Evolutionary conservation across 176 grass and related monocot genomes (phyloP).

Genomic region (Rhynchospora tenuis): DNA sequence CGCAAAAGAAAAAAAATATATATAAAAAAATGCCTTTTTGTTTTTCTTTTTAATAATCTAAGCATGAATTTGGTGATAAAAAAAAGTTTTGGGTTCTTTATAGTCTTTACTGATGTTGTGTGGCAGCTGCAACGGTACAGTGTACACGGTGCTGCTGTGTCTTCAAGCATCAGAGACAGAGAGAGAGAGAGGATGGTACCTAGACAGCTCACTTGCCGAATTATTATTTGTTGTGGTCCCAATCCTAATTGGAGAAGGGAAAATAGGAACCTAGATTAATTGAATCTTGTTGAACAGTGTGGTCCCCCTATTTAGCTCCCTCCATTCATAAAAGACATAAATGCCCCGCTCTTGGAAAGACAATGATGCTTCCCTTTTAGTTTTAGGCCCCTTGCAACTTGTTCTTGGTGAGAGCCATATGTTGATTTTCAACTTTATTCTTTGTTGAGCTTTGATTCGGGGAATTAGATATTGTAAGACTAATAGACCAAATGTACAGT

Average conservation of each 20-base stretch:
- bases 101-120: conserved; percentile 7
- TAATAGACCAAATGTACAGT: conserved; percentile 8
- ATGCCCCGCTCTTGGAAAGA: conserved; percentile 3
- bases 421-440: conserved; percentile 18
- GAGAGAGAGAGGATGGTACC: conserved; percentile 3
- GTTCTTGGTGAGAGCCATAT: neutral
- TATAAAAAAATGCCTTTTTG: neutral
- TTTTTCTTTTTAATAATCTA: no score
- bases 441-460: neutral
- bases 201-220: conserved; percentile 17
- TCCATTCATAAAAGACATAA: conserved; percentile 5
- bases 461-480: conserved; percentile 16
- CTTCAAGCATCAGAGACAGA: conserved; percentile 14
- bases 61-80: neutral
- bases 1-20: neutral
- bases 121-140: conserved; percentile 10
- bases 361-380: conserved; percentile 1
- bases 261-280: conserved; percentile 18
- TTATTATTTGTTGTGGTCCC: conserved; percentile 26
- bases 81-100: neutral
- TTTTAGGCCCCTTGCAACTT: conserved; percentile 4
- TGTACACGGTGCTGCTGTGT: conserved; percentile 10
- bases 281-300: conserved; percentile 11
- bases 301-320: neutral
- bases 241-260: neutral